Evolutionary conservation across 805 yeast genomes (phyloP), one percentile per base, ranked within the genome.

Genomic region (Blastobotrys americana): DNA sequence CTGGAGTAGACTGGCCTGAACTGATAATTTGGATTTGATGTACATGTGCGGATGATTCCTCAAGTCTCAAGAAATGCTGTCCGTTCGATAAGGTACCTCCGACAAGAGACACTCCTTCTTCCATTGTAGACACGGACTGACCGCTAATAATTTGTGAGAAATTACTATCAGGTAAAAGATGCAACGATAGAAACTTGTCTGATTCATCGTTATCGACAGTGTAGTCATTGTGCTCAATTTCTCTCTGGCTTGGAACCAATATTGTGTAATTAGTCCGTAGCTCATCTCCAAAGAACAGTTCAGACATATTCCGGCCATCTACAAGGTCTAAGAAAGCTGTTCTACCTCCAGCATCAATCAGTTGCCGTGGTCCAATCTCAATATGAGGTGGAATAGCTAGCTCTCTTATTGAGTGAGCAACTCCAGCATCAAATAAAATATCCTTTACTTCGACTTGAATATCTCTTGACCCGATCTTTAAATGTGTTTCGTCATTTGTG

Each of bases 391-490:
- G 95, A 13, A 84, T 64, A 2, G 76, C 51, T 1, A 84, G 67
- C 3, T 71, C 61, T 31, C 72, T 66, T 9, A 84, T 66, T 1
- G 89, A 78, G 58, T 86, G 96, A 1, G 84, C 76, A 0, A 89
- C 95, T 1, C 97, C 97, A 59, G 84, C 82, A 50, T 76, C 78
- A 59, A 84, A 89, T 10, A 89, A 57, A 4, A 85, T 73, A 58
- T 89, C 96, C 1, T 76, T 63, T 47, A 75, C 71, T 42, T 70
- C 51, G 19, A 28, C 35, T 5, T 39, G 22, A 31, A 42, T 41
- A 5, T 18, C 19, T 13, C 34, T 40, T 20, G 27, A 33, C 19
- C 37, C 43, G 18, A 49, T 35, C 4, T 41, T 35, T 17, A 39
- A 25, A 25, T 25, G 31, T 13, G 31, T 28, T 13, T 8, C 31